A percentile compares a stretch with the other conserved stretches of the same genome.
Conservation (phyloP, 148 eudicot genomes). For the Cornus suecica region DNA sequence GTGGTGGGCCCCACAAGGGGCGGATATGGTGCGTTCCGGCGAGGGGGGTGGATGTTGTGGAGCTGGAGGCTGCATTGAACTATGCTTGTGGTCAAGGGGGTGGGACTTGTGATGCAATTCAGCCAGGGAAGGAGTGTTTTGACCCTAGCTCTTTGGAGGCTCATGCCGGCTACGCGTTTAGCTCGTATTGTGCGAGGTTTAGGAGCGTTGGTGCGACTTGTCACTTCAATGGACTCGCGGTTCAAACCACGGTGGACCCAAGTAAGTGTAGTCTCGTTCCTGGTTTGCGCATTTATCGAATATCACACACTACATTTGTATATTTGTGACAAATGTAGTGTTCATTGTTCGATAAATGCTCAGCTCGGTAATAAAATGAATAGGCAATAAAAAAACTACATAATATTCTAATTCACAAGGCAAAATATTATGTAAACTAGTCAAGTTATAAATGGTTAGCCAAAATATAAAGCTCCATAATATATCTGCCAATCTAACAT, state of each 20-base stretch:
- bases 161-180: conserved; percentile 78
- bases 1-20: conserved; percentile 43
- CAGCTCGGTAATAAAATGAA: no score
- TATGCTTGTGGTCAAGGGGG: conserved; percentile 36
- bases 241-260: conserved; percentile 58
- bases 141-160: conserved; percentile 46
- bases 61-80: conserved; percentile 30
- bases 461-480: no score
- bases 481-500: no score
- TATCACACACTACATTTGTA: no score
- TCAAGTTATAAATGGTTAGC: no score
- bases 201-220: conserved; percentile 48
- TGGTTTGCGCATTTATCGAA: no score
- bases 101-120: conserved; percentile 54
- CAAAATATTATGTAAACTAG: no score
- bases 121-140: conserved; percentile 56
- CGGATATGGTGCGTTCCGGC: conserved; percentile 70
- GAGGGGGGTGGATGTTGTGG: conserved; percentile 18
- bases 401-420: no score
- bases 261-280: conserved; percentile 31
- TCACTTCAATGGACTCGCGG: conserved; percentile 64
- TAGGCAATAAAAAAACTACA: no score
- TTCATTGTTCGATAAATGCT: no score
- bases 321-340: no score
- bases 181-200: conserved; percentile 66